Base-by-base conservation (phyloP, 2,329 filamentous ascomycete genomes). In the Colletotrichum lentis region DNA sequence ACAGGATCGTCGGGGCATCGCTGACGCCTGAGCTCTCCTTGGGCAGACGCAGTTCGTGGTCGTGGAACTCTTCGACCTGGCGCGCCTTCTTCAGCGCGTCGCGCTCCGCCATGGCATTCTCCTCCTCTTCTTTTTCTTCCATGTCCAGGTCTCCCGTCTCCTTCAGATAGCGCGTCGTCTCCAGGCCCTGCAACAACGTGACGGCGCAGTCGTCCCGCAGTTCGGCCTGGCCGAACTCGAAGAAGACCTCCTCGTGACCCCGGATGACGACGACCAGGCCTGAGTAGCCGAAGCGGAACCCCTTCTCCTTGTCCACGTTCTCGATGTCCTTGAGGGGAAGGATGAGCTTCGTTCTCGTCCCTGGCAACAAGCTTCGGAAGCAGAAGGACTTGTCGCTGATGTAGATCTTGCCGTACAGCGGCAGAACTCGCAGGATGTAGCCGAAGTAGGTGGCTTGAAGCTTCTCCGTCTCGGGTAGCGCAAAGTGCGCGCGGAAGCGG, bases 381-480 rank as follows among this genome's bases (percentile, higher is more conserved):
- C 96, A 99, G 71, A 98, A 92, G 66, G 90, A 91, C 24, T 88
- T 88, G 72, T 94, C 89, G 75, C 96, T 94, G 72, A 98, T 90
- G 79, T 99, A 99, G 41, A 98, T 92, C 79, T 98, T 99, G 73
- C 96, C 96, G 74, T 97, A 98, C 2, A 98, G 84, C 3, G 96
- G 96, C 37, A 98, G 80, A 0, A 97, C 93, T 3, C 94, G 89
- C 73, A 96, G 89, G n/a, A 98, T 84, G 75, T 92, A 92, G n/a
- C 92, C 93, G 78, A 94, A 98, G 79, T 96, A 98, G 0, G 93
- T 92, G 1, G 95, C 94, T 70, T 93, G 89, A 1, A 99, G 86
- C 76, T 88, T 91, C 76, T 99, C 96, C 0, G 88, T 88, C 41
- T 89, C 84, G 0, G 94, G 92, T n/a, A 98, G 84, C 1, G 93